A percentile compares a stretch with the other conserved stretches of the same genome.
Evolutionary conservation across 2,329 filamentous ascomycete genomes (phyloP).

Genomic region (Paraphoma chrysanthemicola): DNA sequence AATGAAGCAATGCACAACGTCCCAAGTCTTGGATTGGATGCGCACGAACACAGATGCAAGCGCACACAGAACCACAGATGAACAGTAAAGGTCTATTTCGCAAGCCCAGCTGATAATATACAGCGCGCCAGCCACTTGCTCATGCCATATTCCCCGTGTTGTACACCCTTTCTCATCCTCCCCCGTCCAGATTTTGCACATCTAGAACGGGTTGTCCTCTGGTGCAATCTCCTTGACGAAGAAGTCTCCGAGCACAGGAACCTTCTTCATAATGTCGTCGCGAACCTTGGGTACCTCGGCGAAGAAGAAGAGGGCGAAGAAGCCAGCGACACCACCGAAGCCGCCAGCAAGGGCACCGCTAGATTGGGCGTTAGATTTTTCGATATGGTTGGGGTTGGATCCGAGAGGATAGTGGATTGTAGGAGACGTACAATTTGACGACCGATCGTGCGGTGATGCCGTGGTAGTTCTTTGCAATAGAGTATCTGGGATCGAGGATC

Average conservation of each 20-base stretch:
- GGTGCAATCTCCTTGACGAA: slow-evolving; percentile 65
- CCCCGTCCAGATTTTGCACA: background rate
- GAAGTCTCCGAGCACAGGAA: slow-evolving; percentile 65
- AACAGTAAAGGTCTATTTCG: slow-evolving; percentile 38
- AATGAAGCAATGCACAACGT: slow-evolving; percentile 6
- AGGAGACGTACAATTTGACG: slow-evolving; percentile 54
- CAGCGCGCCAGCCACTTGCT: slow-evolving; percentile 25
- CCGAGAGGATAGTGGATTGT: background rate
- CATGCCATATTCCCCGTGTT: slow-evolving; percentile 14
- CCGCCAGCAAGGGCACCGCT: slow-evolving; percentile 56
- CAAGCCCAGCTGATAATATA: slow-evolving; percentile 33
- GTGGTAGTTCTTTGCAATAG: slow-evolving; percentile 55
- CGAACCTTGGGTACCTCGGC: slow-evolving; percentile 68
- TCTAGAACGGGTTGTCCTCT: slow-evolving; percentile 68
- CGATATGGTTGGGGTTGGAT: background rate
- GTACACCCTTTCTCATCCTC: slow-evolving; percentile 14
- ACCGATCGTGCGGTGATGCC: slow-evolving; percentile 55
- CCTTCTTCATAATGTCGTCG: slow-evolving; percentile 67
- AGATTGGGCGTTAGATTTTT: slow-evolving; percentile 11
- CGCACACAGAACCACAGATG: background rate
- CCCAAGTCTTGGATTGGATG: background rate
- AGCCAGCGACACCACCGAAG: slow-evolving; percentile 64
- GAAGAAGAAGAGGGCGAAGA: slow-evolving; percentile 70
- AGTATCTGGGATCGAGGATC: slow-evolving; percentile 54
- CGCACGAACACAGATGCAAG: background rate